Base-by-base conservation (phyloP, 1,139 yeast species). In the Debaryomyces subglobosus region DNA sequence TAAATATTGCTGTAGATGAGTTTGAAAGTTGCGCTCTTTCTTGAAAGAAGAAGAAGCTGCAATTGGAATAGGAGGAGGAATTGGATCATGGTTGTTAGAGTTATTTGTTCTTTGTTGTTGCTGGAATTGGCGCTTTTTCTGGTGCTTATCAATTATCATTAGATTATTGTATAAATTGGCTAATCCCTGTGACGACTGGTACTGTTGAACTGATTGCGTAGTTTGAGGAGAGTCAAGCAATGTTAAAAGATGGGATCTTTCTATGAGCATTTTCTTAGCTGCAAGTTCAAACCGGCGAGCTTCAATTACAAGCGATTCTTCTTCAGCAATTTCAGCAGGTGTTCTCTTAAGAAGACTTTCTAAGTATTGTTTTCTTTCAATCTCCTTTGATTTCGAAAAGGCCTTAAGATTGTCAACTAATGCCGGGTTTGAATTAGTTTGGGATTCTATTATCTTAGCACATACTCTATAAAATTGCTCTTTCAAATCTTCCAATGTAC, bases 241-340 rank as follows among this genome's bases (percentile, higher is more conserved):
- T 12, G 89, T 82, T 47, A 94, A 72, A 38, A 95, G 70, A 48
- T 89, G 86, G 2, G 91, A 86, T 57, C 99, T 79, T 65, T 94
- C 99, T 45, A 78, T 72, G 49, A 92, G 78, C 79, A 94, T 88
- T 62, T 89, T 87, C 71, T 90, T 92, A 0, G 98, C 96, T 1
- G 96, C 91, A 49, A 92, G 81, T 61, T 94, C 99, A 54, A 94
- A 89, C 55, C 96, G 83, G 49, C 96, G 82, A 1, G 98, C 96
- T 64, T 94, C 99, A 41, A 92, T 85, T 3, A 94, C 90, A 45
- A 94, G 73, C 0, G 96, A 90, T 65, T 95, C 98, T 65, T 94
- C 99, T 67, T 94, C 99, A 0, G 99, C 98, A 37, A 94, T 89
- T 63, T 94, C 99, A 0, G 97, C 96, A 0, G 99, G 97, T 3